phyloP scores from a whole-genome alignment of 2,329 filamentous ascomycete species.

The Sarocladiaceae sp. region DNA sequence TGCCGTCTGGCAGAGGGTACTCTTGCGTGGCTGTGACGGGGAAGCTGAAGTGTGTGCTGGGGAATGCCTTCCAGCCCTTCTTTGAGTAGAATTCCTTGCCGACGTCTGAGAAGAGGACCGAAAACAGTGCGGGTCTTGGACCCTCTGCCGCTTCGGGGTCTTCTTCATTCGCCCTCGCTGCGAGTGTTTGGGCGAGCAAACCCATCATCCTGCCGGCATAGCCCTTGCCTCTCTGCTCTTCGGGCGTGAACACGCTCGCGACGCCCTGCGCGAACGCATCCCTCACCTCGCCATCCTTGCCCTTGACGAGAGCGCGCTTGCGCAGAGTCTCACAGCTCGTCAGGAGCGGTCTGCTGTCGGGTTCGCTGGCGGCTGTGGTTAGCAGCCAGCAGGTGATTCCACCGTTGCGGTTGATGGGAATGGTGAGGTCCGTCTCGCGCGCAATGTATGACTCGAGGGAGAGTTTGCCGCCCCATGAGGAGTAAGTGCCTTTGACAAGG shows the following conservation, averaged over 20 bases:
- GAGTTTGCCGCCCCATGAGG: slow-evolving; percentile 54
- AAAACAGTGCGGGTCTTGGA: slow-evolving; percentile 49
- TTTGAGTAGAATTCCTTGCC: slow-evolving; percentile 75
- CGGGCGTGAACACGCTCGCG: slow-evolving; percentile 71
- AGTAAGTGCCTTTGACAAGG: slow-evolving; percentile 50
- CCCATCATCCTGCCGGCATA: slow-evolving; percentile 73
- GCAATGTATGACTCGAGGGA: slow-evolving; percentile 48
- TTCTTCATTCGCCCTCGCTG: slow-evolving; percentile 1
- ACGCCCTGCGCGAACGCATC: slow-evolving; percentile 67
- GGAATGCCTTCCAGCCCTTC: slow-evolving; percentile 70
- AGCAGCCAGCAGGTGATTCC: slow-evolving; percentile 61
- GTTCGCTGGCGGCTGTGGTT: slow-evolving; percentile 37
- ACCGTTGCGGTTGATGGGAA: slow-evolving; percentile 50
- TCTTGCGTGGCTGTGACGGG: slow-evolving; percentile 22
- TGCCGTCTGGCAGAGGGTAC: slow-evolving; percentile 18
- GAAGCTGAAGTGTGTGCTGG: slow-evolving; percentile 66
- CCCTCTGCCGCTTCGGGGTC: slow-evolving; percentile 11
- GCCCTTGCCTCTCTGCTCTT: slow-evolving; percentile 59
- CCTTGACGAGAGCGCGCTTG: slow-evolving; percentile 48
- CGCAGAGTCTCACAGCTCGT: slow-evolving; percentile 59
- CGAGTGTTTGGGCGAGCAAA: slow-evolving; percentile 48
- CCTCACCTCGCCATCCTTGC: slow-evolving; percentile 24
- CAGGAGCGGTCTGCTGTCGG: slow-evolving; percentile 42
- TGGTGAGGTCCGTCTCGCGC: slow-evolving; percentile 53
- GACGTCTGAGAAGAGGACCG: slow-evolving; percentile 80